phyloP scores from a whole-genome alignment of 169 alveolate species.

The Cryptosporidium baileyi region DNA sequence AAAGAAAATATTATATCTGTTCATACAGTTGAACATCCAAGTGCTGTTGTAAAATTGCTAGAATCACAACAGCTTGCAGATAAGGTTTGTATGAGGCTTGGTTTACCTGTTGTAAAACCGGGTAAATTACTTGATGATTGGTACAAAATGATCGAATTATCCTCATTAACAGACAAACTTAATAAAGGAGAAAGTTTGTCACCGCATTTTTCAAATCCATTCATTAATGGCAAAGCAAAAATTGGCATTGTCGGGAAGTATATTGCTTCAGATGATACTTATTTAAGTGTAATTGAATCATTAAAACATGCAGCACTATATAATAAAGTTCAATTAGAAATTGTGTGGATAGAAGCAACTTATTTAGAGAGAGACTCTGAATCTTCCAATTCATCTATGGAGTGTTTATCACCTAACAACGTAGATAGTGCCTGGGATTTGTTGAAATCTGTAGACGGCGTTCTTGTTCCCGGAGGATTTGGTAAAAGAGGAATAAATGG shows the following conservation, averaged over 20 bases:
- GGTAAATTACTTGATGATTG: conserved; percentile 38
- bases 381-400: conserved; percentile 36
- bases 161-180: not conserved
- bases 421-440: conserved; percentile 77
- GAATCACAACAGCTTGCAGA: conserved; percentile 70
- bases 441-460: conserved; percentile 83
- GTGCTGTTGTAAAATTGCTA: conserved; percentile 56
- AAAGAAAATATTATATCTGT: conserved; percentile 66
- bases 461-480: conserved; percentile 94
- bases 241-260: conserved; percentile 94
- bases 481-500: conserved; percentile 94
- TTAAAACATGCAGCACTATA: conserved; percentile 91
- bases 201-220: not conserved
- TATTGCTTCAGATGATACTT: conserved; percentile 90
- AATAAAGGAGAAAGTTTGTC: conserved; percentile 21
- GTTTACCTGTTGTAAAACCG: conserved; percentile 11
- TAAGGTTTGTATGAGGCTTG: conserved; percentile 14
- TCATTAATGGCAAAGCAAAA: conserved; percentile 34
- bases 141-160: conserved; percentile 8
- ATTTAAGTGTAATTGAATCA: conserved; percentile 90
- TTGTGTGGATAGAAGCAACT: conserved; percentile 79
- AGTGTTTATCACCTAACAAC: conserved; percentile 30
- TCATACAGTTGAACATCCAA: conserved; percentile 71
- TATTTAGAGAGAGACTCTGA: conserved; percentile 72
- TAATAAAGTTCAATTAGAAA: conserved; percentile 77